phyloP scores from a whole-genome alignment of 352 stramenopile species.

The Globisporangium rhizosaccharum region DNA sequence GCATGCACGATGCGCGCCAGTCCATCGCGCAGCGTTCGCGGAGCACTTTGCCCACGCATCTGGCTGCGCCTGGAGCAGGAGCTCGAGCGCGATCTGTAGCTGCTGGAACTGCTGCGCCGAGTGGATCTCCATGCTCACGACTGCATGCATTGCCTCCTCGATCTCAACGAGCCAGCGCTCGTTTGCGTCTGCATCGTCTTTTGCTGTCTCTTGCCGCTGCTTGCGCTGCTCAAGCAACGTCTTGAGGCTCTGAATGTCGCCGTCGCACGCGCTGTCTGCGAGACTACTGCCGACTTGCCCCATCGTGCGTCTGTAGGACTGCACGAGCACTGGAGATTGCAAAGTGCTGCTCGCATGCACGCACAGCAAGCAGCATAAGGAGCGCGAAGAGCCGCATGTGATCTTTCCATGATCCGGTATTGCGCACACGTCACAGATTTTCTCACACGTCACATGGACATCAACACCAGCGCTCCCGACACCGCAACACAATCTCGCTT shows the following conservation, averaged over 20 bases:
- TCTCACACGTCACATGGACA: too few species aligned
- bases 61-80: constrained; percentile 36
- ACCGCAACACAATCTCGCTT: too few species aligned
- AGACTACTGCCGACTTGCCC: constrained; percentile 16
- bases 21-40: constrained; percentile 38
- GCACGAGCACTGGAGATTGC: not conserved
- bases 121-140: constrained; percentile 47
- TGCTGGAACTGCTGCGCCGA: constrained; percentile 57
- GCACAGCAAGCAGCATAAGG: not conserved
- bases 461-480: too few species aligned
- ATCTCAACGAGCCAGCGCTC: constrained; percentile 25
- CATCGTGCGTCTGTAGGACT: constrained; percentile 1
- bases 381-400: not conserved
- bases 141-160: constrained; percentile 51
- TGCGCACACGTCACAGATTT: too few species aligned
- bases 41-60: constrained; percentile 20
- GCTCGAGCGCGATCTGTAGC: constrained; percentile 52
- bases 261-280: constrained; percentile 47
- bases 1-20: constrained; percentile 46
- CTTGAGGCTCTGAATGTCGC: constrained; percentile 49
- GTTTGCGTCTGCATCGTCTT: not conserved
- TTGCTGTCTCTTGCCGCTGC: constrained; percentile 14
- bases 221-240: constrained; percentile 21
- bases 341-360: not conserved
- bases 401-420: not conserved